phyloP scores from a whole-genome alignment of 352 stramenopile genomes.

The Pythium coloratum region DNA sequence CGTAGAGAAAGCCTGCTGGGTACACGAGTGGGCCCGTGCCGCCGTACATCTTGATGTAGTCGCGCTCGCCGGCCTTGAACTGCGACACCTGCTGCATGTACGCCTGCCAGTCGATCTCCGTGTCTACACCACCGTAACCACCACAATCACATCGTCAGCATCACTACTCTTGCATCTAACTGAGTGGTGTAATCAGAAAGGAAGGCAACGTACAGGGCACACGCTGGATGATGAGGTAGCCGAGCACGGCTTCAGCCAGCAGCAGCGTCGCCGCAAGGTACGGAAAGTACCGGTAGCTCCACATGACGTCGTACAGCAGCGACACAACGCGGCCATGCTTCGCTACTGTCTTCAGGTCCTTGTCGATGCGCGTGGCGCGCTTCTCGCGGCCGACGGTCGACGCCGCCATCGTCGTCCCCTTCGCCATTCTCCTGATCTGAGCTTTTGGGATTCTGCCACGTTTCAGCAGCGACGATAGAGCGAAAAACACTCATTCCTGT shows the following conservation, averaged over 20 bases:
- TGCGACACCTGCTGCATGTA: conserved; percentile 98
- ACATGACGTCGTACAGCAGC: conserved; percentile 83
- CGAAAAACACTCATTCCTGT: conserved; percentile 5
- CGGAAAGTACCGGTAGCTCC: conserved; percentile 86
- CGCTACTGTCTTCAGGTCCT: conserved; percentile 82
- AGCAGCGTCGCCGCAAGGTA: conserved; percentile 58
- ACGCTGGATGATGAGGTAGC: conserved; percentile 82
- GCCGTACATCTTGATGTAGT: conserved; percentile 96
- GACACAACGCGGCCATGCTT: conserved; percentile 67
- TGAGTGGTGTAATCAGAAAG: not conserved
- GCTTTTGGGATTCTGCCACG: conserved; percentile 17
- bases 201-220: conserved; percentile 52
- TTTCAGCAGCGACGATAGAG: not conserved
- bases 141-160: conserved; percentile 3
- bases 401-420: conserved; percentile 12
- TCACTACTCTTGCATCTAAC: not conserved
- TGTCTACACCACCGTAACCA: conserved; percentile 65
- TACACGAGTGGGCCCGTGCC: conserved; percentile 98
- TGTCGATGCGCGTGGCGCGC: conserved; percentile 82
- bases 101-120: conserved; percentile 99
- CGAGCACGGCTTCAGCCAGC: conserved; percentile 53
- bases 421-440: conserved; percentile 12
- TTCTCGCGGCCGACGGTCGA: conserved; percentile 25
- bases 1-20: conserved; percentile 97
- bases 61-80: conserved; percentile 91